Evolutionary conservation across 768 basidiomycete genomes (phyloP).

Genomic region (Fistulinella prunicolor): DNA sequence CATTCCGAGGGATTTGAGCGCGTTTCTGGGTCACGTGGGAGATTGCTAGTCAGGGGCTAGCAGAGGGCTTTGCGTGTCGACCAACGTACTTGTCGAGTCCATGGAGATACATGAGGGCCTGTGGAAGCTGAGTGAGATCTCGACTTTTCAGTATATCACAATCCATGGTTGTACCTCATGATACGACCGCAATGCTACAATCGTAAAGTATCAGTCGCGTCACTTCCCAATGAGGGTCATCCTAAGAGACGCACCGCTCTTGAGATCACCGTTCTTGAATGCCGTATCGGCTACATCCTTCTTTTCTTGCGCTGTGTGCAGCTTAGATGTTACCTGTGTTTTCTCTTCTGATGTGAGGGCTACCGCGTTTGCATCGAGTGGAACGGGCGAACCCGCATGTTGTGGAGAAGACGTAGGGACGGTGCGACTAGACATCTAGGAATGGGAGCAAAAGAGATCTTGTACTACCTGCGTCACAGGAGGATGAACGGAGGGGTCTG

Average conservation of each 20-base stretch:
- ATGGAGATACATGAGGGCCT: conserved; percentile 71
- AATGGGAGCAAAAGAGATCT: not conserved
- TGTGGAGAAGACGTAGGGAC: conserved; percentile 2
- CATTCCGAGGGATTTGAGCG: conserved; percentile 52
- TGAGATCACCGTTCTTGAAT: conserved; percentile 62
- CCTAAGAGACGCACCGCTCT: conserved; percentile 46
- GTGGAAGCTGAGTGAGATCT: conserved; percentile 9
- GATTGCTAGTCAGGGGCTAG: conserved; percentile 2
- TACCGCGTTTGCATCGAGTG: conserved; percentile 22
- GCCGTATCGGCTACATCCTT: conserved; percentile 66
- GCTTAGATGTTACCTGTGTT: conserved; percentile 43
- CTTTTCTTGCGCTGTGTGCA: conserved; percentile 60
- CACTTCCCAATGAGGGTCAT: not conserved
- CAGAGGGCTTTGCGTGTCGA: not conserved
- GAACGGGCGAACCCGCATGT: not conserved
- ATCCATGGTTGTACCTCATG: conserved; percentile 53
- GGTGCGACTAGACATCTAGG: conserved; percentile 12
- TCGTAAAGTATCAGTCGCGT: conserved; percentile 1
- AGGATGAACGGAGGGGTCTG: conserved; percentile 10
- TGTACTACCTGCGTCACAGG: not conserved
- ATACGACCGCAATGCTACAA: conserved; percentile 64
- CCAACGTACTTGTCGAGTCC: conserved; percentile 72
- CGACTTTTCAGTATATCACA: not conserved
- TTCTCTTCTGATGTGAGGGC: conserved; percentile 17
- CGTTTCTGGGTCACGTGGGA: conserved; percentile 40